These are phyloP conservation scores for Gynochthodes officinalis DNA, from an alignment of 257 asterid species.

Conservation along the genomic window DNA sequence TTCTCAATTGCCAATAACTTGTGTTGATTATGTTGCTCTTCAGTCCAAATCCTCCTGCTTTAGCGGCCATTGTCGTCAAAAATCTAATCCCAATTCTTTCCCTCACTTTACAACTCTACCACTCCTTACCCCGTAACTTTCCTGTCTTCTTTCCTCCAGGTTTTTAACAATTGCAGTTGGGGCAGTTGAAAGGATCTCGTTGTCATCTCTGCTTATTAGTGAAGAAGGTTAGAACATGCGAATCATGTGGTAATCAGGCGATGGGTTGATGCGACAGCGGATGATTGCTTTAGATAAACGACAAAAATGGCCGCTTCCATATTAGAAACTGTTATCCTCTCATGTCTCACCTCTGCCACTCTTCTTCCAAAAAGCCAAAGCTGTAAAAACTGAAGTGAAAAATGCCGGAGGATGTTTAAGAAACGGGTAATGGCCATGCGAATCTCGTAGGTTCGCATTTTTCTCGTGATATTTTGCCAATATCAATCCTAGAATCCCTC, in stretches of 20 bases:
- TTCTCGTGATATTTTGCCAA: no score
- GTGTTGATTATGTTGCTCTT: slow-evolving; percentile 42
- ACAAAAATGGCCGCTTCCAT: neutral
- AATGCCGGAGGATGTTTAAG: no score
- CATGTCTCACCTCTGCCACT: neutral
- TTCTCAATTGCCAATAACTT: slow-evolving; percentile 32
- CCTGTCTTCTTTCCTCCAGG: neutral
- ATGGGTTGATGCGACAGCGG: neutral
- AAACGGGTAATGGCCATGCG: no score
- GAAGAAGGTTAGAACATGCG: neutral
- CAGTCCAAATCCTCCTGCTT: slow-evolving; percentile 44
- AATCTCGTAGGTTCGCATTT: no score
- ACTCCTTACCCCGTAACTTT: no score
- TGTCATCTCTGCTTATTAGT: neutral
- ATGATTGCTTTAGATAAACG: neutral
- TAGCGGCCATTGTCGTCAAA: slow-evolving; percentile 57
- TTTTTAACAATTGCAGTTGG: neutral
- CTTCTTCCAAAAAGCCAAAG: neutral
- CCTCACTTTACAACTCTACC: neutral
- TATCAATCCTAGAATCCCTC: no score
- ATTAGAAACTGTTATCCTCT: no score
- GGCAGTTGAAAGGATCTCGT: neutral
- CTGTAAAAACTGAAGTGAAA: no score
- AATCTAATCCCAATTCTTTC: neutral
- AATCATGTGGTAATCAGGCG: slow-evolving; percentile 17